Conservation (phyloP, 331 rosid species). For the Acacia pycnantha region DNA sequence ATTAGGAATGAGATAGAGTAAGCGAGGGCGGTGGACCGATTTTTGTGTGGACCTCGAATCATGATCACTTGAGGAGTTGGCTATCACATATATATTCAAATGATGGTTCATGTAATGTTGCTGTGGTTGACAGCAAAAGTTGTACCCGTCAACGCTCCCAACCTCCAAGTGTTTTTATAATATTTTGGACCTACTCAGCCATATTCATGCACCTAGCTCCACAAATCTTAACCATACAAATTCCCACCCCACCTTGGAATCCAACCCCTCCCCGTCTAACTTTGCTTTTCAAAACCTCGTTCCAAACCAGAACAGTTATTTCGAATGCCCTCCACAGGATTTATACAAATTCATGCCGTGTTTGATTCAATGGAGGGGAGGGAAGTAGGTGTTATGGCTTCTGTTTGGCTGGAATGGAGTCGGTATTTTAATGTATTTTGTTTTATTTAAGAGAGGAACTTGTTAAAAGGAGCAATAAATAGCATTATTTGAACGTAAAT, state of each 20-base stretch:
- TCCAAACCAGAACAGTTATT: not conserved
- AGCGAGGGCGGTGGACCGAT: too few species aligned
- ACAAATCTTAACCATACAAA: not conserved
- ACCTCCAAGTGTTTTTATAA: not conserved
- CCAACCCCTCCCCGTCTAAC: not conserved
- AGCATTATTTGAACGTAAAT: too few species aligned
- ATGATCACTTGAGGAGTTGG: not conserved
- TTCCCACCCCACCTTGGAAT: not conserved
- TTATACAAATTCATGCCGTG: too few species aligned
- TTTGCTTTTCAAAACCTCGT: not conserved
- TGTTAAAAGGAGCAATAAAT: too few species aligned
- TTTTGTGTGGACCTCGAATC: not conserved
- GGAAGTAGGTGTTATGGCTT: too few species aligned
- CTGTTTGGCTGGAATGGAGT: too few species aligned
- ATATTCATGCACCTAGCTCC: not conserved
- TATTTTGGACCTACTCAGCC: not conserved
- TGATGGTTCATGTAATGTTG: not conserved
- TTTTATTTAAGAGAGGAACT: too few species aligned
- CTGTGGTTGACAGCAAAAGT: not conserved
- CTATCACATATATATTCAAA: not conserved
- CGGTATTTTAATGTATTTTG: too few species aligned
- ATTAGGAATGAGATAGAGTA: not conserved
- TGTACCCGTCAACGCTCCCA: not conserved
- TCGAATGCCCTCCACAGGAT: too few species aligned
- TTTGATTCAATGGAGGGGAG: too few species aligned